Base-by-base conservation (phyloP, 2,329 filamentous ascomycete genomes). In the Alternaria solani region DNA sequence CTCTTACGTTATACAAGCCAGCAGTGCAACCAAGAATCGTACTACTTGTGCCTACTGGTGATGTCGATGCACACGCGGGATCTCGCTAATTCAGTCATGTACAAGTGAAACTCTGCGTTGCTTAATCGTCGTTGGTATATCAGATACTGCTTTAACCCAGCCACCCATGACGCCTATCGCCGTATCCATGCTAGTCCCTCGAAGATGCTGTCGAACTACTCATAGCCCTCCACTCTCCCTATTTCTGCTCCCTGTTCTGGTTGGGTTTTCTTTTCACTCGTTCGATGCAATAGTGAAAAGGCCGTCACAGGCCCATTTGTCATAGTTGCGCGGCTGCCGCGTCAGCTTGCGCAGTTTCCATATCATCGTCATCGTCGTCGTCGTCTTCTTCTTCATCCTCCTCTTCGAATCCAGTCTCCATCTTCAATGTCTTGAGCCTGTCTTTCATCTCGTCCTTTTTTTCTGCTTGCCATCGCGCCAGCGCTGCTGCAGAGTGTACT, bases 391-490 rank as follows among this genome's bases (percentile, higher is more conserved):
- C 90, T 28, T 81, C 80, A 41, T 83, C 81, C 52, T 84, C 82
- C 20, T 92, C 89, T 71, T 91, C 88, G 73, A 96, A 97, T 0
- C 91, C 91, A 59, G 89, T 90, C 62, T 96, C 91, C 14, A 97
- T 85, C 32, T 83, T 83, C 34, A 81, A 79, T 63, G 89, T 88
- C 68, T 90, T 85, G 65, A 99, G 83, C 42, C 94, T 85, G 55
- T 88, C 85, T 71, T 93, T 89, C 90, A 97, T 93, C 47, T 93
- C 89, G 56, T 94, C 90, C 61, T 93, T 86, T 76, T 91, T 88
- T 44, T 84, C 85, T 75, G 92, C 89, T 81, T 99, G 95, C 95
- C 95, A 99, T 72, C 95, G 88, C 68, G 93, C 89, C 68, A 99
- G 83, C 3, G 94, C 90, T 0, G 95, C 94, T 16, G 91, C 87